Evolutionary conservation across 768 basidiomycete genomes (phyloP).

Genomic region (Pisolithus sp.): DNA sequence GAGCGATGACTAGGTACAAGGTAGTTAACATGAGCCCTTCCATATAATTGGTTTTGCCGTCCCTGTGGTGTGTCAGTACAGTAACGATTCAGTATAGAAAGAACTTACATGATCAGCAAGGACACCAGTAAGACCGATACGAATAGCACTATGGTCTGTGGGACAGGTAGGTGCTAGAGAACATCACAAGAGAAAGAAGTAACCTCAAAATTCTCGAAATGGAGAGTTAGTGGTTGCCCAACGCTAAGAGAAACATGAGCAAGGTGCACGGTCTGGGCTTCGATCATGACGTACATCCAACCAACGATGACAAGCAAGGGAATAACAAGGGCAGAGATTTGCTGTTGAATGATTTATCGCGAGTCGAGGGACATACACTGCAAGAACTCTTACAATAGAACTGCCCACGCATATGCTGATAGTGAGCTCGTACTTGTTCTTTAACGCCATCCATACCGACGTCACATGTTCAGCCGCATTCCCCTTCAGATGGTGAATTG

Average conservation of each 20-base stretch:
- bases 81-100: not conserved
- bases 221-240: conserved; percentile 67
- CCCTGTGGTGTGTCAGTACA: conserved; percentile 32
- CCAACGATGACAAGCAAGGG: conserved; percentile 85
- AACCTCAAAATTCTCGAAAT: conserved; percentile 84
- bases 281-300: conserved; percentile 57
- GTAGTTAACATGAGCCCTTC: conserved; percentile 68
- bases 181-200: not conserved
- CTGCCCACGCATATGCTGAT: conserved; percentile 78
- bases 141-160: conserved; percentile 75
- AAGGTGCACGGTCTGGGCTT: conserved; percentile 5
- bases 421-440: conserved; percentile 65
- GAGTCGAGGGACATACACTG: not conserved
- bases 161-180: not conserved
- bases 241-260: conserved; percentile 34
- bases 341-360: conserved; percentile 34
- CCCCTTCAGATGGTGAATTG: conserved; percentile 29
- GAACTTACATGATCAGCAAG: conserved; percentile 62
- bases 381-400: conserved; percentile 55
- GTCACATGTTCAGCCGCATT: conserved; percentile 86
- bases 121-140: conserved; percentile 86
- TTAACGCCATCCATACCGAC: conserved; percentile 85
- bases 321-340: conserved; percentile 83
- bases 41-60: conserved; percentile 88
- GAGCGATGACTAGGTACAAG: conserved; percentile 33